Conservation (phyloP, 176 grass and related monocot species). For the Raddia distichophylla region DNA sequence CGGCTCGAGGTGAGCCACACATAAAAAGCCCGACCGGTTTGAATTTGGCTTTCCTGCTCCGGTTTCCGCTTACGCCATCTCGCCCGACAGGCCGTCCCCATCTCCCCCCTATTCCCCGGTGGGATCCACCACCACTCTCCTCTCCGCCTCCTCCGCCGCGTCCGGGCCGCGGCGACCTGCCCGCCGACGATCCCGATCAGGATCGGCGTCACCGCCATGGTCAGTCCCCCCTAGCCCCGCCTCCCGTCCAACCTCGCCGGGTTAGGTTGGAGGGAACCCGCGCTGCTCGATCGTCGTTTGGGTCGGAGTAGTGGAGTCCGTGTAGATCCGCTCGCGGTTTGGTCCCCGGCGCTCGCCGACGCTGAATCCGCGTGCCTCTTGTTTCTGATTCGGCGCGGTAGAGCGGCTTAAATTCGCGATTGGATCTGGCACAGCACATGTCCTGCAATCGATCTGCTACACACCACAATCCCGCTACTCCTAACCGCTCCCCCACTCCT, state of each 20-base stretch:
- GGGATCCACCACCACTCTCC: neutral
- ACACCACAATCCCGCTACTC: no score
- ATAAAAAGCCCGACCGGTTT: neutral
- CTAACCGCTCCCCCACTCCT: no score
- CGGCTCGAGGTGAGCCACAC: neutral
- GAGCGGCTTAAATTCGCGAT: no score
- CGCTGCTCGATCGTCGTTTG: neutral
- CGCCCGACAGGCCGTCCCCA: constrained; percentile 1
- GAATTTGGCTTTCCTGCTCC: no score
- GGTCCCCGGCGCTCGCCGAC: neutral
- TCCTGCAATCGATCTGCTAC: no score
- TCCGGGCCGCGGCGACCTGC: neutral
- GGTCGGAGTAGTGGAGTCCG: neutral
- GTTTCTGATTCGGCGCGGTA: neutral
- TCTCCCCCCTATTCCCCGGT: constrained; percentile 31
- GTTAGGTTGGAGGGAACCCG: neutral
- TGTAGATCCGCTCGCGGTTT: constrained; percentile 33
- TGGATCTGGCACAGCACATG: no score
- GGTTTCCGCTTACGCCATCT: neutral
- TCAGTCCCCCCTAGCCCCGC: neutral
- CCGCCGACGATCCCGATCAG: neutral
- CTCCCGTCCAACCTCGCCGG: neutral
- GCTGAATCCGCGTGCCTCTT: neutral
- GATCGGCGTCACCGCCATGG: constrained; percentile 32
- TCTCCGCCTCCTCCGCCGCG: neutral